Evolutionary conservation across 495 filamentous ascomycete species (phyloP), one percentile per base, ranked within the genome.

Genomic region (Aspergillus asperescens): DNA sequence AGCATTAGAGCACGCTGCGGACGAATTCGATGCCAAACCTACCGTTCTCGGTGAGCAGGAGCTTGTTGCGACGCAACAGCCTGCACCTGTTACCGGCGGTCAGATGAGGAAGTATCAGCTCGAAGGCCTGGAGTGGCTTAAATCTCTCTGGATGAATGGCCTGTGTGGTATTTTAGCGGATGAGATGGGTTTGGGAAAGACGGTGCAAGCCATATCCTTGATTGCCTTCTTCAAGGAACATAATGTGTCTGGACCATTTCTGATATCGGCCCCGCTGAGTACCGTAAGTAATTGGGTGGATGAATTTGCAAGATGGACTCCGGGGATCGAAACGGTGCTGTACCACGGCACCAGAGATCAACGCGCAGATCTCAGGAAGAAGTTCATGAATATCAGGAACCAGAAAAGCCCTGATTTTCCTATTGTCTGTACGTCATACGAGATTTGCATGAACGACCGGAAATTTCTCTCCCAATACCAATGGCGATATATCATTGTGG

Each of bases 151-250:
- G 64, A 89, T 96, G 76, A 95, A 96, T 65, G 91, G 93, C 4
- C 76, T 97, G 62, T 95, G 90, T 61, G 93, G 93, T 0, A 98
- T 98, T 55, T 67, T 98, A 19, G 93, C 93, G 0, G 93, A 98
- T 62, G 93, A 98, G 67, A 98, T 98, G 93, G 93, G 93, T 1
- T 67, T 97, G 22, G 92, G 92, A 58, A 97, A 97, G 74, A 97
- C 92, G 0, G 79, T 98, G 2, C 93, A 98, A 68, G 88, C 91
- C 0, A 97, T 97, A 32, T 86, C 89, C 0, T 81, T 97, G 53
- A 80, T 97, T 34, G 93, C 93, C 0, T 86, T 92, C 57, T 72
- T 97, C 20, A 82, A 91, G 62, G 90, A 95, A 62, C 86, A 90
- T 50, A 84, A 89, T 42, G 79, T 84, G 13, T 87, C 89, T 12